Evolutionary conservation across 106 monocot species (phyloP).

Genomic region (Allium sativum): DNA sequence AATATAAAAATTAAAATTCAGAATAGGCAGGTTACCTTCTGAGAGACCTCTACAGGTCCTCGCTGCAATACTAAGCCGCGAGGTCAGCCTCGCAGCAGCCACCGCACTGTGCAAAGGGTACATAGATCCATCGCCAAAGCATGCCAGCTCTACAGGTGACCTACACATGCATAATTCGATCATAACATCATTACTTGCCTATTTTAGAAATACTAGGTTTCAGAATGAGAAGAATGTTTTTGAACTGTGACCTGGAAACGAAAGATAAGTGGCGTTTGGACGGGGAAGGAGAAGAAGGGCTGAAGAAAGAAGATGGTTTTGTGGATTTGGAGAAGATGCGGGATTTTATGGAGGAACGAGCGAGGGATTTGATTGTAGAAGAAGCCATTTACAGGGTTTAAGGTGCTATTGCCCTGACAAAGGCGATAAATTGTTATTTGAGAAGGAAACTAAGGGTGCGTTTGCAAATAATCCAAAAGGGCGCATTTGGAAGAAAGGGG

Average conservation of each 20-base stretch:
- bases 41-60: slow-evolving; percentile 38
- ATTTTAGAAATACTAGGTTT: background rate
- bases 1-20: slow-evolving; percentile 18
- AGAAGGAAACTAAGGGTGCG: too few relatives aligned
- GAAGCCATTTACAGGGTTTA: slow-evolving; percentile 12
- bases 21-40: slow-evolving; percentile 76
- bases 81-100: slow-evolving; percentile 54
- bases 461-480: too few relatives aligned
- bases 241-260: slow-evolving; percentile 2
- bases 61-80: slow-evolving; percentile 40
- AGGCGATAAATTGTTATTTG: too few relatives aligned
- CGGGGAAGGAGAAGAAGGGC: background rate
- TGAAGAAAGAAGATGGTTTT: background rate
- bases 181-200: background rate
- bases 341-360: slow-evolving; percentile 11
- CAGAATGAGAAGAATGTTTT: background rate
- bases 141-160: slow-evolving; percentile 37
- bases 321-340: slow-evolving; percentile 10
- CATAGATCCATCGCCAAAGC: slow-evolving; percentile 20
- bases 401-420: too few relatives aligned
- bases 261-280: background rate
- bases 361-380: slow-evolving; percentile 5
- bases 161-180: slow-evolving; percentile 6
- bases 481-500: too few relatives aligned
- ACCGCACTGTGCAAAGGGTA: slow-evolving; percentile 57